Conservation (phyloP, 1,284 basidiomycete species). For the Malassezia vespertilionis region DNA sequence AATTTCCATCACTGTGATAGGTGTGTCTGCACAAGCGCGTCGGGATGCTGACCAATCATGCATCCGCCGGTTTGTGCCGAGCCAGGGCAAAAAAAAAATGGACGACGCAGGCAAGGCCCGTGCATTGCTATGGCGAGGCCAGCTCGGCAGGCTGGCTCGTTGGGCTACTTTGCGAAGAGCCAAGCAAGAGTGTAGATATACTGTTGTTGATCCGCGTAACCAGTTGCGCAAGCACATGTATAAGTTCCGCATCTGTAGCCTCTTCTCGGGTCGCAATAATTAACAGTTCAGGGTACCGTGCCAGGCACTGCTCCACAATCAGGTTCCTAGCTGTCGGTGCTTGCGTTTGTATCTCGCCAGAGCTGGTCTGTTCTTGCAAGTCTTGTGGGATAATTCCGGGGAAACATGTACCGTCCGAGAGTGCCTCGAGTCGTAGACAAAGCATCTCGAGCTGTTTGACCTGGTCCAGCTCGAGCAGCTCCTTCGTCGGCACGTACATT, state of each 20-base stretch:
- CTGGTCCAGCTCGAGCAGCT: conserved; percentile 63
- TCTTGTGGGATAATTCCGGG: conserved; percentile 25
- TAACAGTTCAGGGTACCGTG: conserved; percentile 33
- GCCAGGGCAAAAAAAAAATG: too few species aligned
- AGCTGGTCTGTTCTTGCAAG: not conserved
- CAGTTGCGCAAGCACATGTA: conserved; percentile 35
- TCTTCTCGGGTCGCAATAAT: conserved; percentile 40
- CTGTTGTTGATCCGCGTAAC: conserved; percentile 38
- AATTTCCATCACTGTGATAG: too few species aligned
- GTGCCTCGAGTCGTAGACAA: conserved; percentile 70
- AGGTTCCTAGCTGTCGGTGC: conserved; percentile 15
- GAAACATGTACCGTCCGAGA: conserved; percentile 59
- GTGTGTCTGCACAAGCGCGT: too few species aligned
- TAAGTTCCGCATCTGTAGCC: conserved; percentile 42
- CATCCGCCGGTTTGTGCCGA: too few species aligned
- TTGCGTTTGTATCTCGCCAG: not conserved
- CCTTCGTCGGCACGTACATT: conserved; percentile 49
- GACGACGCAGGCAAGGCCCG: too few species aligned
- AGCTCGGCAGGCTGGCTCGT: too few species aligned
- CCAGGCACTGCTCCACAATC: conserved; percentile 29
- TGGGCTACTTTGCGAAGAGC: too few species aligned
- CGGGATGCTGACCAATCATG: too few species aligned
- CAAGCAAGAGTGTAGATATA: conserved; percentile 22
- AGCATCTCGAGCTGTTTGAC: conserved; percentile 66
- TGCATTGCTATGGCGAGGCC: too few species aligned